phyloP scores from a whole-genome alignment of 805 yeast species.

The Candida vartiovaarae region DNA sequence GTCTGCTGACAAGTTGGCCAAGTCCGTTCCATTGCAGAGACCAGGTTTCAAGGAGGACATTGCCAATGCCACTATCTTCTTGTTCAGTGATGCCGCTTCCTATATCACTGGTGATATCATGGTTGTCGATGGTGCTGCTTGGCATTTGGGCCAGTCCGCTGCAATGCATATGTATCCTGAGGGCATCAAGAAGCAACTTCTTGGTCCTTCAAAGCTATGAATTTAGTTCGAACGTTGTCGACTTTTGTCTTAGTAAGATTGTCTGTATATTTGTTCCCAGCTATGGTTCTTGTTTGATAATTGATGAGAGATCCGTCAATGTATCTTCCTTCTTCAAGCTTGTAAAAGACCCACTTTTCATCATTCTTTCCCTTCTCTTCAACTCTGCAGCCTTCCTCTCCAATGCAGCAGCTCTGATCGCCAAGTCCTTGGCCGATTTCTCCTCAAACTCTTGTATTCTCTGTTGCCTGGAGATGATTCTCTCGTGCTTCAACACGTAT shows the following conservation, averaged over 20 bases:
- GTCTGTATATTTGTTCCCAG: not conserved
- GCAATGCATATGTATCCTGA: conserved; percentile 33
- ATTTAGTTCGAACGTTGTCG: no score
- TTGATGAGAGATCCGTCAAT: conserved; percentile 44
- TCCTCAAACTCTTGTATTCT: conserved; percentile 75
- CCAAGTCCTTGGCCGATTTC: conserved; percentile 67
- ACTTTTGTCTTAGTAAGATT: no score
- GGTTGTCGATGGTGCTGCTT: conserved; percentile 86
- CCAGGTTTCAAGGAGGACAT: conserved; percentile 70
- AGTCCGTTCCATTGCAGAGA: conserved; percentile 51
- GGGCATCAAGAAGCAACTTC: conserved; percentile 25
- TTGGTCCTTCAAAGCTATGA: conserved; percentile 30
- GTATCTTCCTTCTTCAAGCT: conserved; percentile 44
- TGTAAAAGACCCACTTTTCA: conserved; percentile 27
- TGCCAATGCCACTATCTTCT: conserved; percentile 78
- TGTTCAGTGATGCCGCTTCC: conserved; percentile 76
- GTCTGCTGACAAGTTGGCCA: conserved; percentile 32
- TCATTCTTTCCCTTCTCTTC: conserved; percentile 54
- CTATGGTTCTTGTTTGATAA: conserved; percentile 22
- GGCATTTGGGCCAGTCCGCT: conserved; percentile 63
- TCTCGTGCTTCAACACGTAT: conserved; percentile 73
- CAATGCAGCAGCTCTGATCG: conserved; percentile 65
- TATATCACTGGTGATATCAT: conserved; percentile 72
- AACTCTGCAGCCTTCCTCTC: conserved; percentile 63
- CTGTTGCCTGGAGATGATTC: conserved; percentile 66